Conservation (phyloP, 192 early-diverging fungal species). For the Rhizoclosmatium sp. region DNA sequence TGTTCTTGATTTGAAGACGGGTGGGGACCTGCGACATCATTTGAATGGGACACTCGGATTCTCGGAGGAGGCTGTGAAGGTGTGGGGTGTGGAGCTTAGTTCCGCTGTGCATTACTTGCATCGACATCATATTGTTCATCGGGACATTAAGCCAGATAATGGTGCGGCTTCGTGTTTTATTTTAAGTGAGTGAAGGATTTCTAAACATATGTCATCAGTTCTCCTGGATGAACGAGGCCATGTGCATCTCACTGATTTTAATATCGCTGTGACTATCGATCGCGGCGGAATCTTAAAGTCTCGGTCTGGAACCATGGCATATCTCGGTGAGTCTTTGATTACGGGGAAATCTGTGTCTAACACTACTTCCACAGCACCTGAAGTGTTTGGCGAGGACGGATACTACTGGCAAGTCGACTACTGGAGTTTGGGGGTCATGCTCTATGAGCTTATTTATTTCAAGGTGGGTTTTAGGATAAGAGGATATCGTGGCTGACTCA, state of each 20-base stretch:
- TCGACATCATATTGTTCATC: slow-evolving; percentile 81
- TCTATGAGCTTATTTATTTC: slow-evolving; percentile 80
- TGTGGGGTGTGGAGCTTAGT: slow-evolving; percentile 90
- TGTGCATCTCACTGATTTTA: slow-evolving; percentile 93
- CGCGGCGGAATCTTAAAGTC: slow-evolving; percentile 75
- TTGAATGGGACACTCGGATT: slow-evolving; percentile 76
- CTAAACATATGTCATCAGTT: slow-evolving; percentile 51
- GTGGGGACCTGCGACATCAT: slow-evolving; percentile 94
- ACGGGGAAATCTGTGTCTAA: background rate
- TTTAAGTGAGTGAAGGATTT: background rate
- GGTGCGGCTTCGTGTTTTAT: slow-evolving; percentile 28
- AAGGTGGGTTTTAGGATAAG: slow-evolving; percentile 65
- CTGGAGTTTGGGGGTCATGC: slow-evolving; percentile 86
- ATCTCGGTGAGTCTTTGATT: slow-evolving; percentile 67
- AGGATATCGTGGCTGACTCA: slow-evolving; percentile 52
- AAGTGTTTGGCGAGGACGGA: slow-evolving; percentile 57
- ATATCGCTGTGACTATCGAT: slow-evolving; percentile 85
- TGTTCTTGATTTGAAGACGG: slow-evolving; percentile 93
- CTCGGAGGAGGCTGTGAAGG: slow-evolving; percentile 75
- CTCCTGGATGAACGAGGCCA: slow-evolving; percentile 82
- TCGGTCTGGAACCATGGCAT: slow-evolving; percentile 87
- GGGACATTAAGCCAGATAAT: slow-evolving; percentile 97
- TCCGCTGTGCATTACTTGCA: slow-evolving; percentile 87
- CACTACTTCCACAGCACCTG: slow-evolving; percentile 45
- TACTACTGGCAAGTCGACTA: slow-evolving; percentile 68